Base-by-base conservation (phyloP, 331 rosid species). In the Acacia concinna region DNA sequence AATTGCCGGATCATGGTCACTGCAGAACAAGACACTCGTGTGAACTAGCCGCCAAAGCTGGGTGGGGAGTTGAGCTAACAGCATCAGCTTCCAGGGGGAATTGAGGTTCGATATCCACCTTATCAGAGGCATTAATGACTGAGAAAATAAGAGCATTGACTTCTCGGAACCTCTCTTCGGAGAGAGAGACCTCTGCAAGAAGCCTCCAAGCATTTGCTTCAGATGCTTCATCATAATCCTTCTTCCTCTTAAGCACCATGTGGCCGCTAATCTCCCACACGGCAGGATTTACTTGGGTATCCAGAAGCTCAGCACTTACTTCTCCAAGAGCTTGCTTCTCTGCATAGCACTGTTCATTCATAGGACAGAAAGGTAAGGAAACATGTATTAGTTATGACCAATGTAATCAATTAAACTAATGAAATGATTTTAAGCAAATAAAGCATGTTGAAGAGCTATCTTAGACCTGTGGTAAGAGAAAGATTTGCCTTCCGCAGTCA, bases 191-290 rank as follows among this genome's bases (percentile, higher is more conserved):
- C 90, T 86, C 99, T 0, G 98, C 98, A 32, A 96, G 99, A 73
- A 93, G 99, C 87, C 87, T 90, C 91, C 98, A 93, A 31, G 98
- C 99, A 71, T 96, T 91, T 81, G 83, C 94, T 84, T 96, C 98
- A 15, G 98, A 93, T 0, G 99, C 98, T 82, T 90, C 99, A 0
- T 91, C 97, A 15, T 76, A 96, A 77, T 96, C 99, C 82, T 87
- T 82, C 89, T 81, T 93, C 90, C 99, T 89, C 91, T 96, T 96
- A 43, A 96, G 75, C 78, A 96, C 99, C 97, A 96, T 93, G 88
- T 96, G 99, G 25, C 99, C 99, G 14, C 99, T 96, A n/a, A 93
- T 93, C 78, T 96, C 99, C 99, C 99, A 96, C 76, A 93, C 99
- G 0, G 99, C 99, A 13, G 99, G 99, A 78, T 96, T 96, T 81